Evolutionary conservation across 768 basidiomycete genomes (phyloP).

Genomic region (Sarcomyxa edulis): DNA sequence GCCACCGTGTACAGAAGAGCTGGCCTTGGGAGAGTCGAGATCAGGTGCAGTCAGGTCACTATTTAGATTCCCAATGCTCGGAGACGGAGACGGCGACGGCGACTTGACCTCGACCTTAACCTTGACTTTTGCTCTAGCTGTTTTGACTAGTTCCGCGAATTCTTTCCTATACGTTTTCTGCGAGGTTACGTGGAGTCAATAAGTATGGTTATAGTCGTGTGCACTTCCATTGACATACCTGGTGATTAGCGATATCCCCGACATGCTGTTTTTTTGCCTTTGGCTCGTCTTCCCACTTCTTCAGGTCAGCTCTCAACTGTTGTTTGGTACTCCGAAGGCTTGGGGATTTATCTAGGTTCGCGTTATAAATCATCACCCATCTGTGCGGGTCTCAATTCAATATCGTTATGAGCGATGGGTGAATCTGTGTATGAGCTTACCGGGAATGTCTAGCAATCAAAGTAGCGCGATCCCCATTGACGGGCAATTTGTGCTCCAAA

Average conservation of each 20-base stretch:
- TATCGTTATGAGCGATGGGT: not conserved
- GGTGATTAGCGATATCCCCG: constrained; percentile 31
- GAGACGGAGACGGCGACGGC: too few species aligned
- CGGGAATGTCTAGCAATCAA: constrained; percentile 56
- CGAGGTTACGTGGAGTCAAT: not conserved
- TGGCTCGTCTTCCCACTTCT: constrained; percentile 51
- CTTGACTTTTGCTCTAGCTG: constrained; percentile 23
- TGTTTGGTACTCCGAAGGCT: constrained; percentile 37
- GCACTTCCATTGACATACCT: constrained; percentile 23
- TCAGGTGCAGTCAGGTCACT: too few species aligned
- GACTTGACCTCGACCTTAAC: not conserved
- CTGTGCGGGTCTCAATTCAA: constrained; percentile 24
- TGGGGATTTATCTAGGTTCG: constrained; percentile 57
- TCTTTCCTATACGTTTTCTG: constrained; percentile 35
- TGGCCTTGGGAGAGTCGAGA: constrained; percentile 11
- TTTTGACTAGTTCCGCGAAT: constrained; percentile 32
- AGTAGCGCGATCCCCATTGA: constrained; percentile 43
- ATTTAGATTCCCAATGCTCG: too few species aligned
- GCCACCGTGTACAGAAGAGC: too few species aligned
- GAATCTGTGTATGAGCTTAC: constrained; percentile 25
- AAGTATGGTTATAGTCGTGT: not conserved
- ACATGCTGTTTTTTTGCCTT: constrained; percentile 35
- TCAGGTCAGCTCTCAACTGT: constrained; percentile 49
- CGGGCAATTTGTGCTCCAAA: constrained; percentile 40
- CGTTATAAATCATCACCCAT: constrained; percentile 67